Conservation (phyloP, 495 filamentous ascomycete genomes). For the Lasiosphaeria miniovina region DNA sequence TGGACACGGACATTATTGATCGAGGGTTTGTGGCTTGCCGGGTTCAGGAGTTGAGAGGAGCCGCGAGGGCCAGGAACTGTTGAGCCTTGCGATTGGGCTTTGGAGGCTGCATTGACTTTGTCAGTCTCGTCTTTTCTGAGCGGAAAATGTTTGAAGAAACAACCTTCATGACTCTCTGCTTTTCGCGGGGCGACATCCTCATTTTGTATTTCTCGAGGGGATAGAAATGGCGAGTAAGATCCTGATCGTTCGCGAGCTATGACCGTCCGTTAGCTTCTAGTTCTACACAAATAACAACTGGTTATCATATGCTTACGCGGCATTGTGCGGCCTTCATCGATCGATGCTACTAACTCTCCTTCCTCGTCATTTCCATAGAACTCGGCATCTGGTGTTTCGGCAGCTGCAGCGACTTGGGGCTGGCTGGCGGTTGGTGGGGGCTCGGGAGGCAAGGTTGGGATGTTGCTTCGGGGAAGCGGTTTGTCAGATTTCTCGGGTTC, state of each 20-base stretch:
- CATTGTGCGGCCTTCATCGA: constrained; percentile 4
- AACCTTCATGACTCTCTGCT: neutral
- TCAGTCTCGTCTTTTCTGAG: neutral
- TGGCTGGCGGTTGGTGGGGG: constrained; percentile 3
- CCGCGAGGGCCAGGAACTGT: no score
- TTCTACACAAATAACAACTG: neutral
- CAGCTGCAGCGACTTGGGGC: constrained; percentile 21
- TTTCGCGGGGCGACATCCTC: constrained; percentile 16
- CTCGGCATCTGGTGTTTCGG: constrained; percentile 28
- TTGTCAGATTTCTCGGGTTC: no score
- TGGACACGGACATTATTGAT: neutral
- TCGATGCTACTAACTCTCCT: constrained; percentile 14
- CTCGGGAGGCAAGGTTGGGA: constrained; percentile 3
- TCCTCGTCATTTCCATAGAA: constrained; percentile 33
- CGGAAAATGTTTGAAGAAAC: neutral
- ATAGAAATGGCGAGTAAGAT: constrained; percentile 53
- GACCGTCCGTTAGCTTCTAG: constrained; percentile 16
- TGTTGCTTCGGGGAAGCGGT: constrained; percentile 6
- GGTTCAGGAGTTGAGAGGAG: no score
- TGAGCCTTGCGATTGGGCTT: no score
- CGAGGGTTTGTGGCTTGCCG: neutral
- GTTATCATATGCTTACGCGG: constrained; percentile 4
- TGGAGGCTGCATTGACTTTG: no score
- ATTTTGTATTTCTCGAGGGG: constrained; percentile 42
- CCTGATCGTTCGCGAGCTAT: constrained; percentile 42